Evolutionary conservation across 2,329 filamentous ascomycete species (phyloP).

Genomic region (Mariannaea sp.): DNA sequence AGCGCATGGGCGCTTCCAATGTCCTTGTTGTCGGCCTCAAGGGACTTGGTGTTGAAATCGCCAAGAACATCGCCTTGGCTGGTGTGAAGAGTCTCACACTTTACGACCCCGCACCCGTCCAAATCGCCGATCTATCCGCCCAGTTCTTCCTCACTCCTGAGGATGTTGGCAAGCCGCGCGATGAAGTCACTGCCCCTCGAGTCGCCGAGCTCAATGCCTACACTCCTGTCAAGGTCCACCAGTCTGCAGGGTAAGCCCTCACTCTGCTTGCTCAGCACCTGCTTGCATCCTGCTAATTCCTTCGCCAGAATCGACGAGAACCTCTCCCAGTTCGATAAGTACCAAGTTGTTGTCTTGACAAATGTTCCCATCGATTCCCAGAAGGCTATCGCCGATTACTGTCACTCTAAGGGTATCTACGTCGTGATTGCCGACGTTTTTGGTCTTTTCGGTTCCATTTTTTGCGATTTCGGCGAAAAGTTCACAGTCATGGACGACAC

Average conservation of each 20-base stretch:
- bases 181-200: slow-evolving; percentile 82
- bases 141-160: slow-evolving; percentile 93
- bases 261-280: slow-evolving; percentile 11
- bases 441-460: slow-evolving; percentile 92
- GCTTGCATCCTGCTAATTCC: slow-evolving; percentile 29
- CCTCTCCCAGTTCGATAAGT: slow-evolving; percentile 82
- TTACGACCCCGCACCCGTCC: slow-evolving; percentile 83
- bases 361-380: slow-evolving; percentile 81
- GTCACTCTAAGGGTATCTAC: slow-evolving; percentile 91
- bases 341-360: slow-evolving; percentile 91
- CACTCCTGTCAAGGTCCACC: slow-evolving; percentile 83
- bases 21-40: slow-evolving; percentile 90
- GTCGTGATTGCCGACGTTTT: slow-evolving; percentile 87
- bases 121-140: slow-evolving; percentile 87
- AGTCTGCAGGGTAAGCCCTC: slow-evolving; percentile 55
- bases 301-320: slow-evolving; percentile 70
- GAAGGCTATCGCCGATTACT: slow-evolving; percentile 85
- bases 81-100: slow-evolving; percentile 97
- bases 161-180: slow-evolving; percentile 92
- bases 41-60: slow-evolving; percentile 95
- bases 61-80: slow-evolving; percentile 97
- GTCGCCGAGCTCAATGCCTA: slow-evolving; percentile 97
- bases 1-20: slow-evolving; percentile 96
- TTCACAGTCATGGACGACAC: slow-evolving; percentile 90
- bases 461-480: slow-evolving; percentile 95